Conservation (phyloP, 148 eudicot species). For the Cornus suecica region DNA sequence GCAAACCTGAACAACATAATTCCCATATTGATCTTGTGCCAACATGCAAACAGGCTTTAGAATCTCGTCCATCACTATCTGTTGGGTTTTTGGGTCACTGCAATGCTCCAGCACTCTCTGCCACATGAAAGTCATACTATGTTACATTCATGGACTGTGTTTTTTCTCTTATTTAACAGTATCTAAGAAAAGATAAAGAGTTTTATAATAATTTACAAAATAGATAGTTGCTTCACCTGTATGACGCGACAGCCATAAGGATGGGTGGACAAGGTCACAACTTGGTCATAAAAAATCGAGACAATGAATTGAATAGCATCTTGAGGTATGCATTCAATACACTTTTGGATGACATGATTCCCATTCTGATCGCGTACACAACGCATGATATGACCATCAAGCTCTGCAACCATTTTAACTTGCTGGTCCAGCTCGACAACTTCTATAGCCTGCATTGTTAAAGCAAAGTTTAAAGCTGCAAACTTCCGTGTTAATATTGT, state of each 20-base stretch:
- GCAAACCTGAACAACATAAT: slow-evolving; percentile 82
- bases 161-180: background rate
- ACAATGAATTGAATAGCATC: slow-evolving; percentile 72
- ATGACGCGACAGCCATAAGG: slow-evolving; percentile 98
- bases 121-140: slow-evolving; percentile 15
- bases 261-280: slow-evolving; percentile 77
- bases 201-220: background rate
- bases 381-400: slow-evolving; percentile 81
- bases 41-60: slow-evolving; percentile 66
- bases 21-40: slow-evolving; percentile 88
- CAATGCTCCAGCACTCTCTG: slow-evolving; percentile 98
- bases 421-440: slow-evolving; percentile 84
- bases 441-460: slow-evolving; percentile 63
- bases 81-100: slow-evolving; percentile 59
- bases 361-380: slow-evolving; percentile 97
- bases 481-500: background rate
- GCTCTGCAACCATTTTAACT: slow-evolving; percentile 72
- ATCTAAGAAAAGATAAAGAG: background rate
- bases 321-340: slow-evolving; percentile 85
- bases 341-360: slow-evolving; percentile 90
- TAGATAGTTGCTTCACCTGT: slow-evolving; percentile 35
- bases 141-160: background rate
- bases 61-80: slow-evolving; percentile 76
- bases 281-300: slow-evolving; percentile 77
- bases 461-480: background rate